These are phyloP conservation scores for Colletotrichum sp. DNA, from an alignment of 2,329 filamentous ascomycete species.

Conservation along the genomic window DNA sequence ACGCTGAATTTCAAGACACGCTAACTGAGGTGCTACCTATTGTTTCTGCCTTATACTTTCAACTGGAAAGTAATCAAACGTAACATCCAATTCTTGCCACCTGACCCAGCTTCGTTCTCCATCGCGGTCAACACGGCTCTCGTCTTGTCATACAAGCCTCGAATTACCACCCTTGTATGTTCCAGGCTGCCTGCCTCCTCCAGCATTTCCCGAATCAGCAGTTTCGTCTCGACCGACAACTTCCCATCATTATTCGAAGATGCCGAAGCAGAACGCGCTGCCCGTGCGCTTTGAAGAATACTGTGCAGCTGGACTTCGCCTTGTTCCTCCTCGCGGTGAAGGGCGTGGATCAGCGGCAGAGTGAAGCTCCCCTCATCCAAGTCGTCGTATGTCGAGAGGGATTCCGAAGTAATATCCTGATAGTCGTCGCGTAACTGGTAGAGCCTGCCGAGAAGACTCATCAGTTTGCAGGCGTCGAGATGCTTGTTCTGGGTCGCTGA, in stretches of 20 bases:
- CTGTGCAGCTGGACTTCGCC: background rate
- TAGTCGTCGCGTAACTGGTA: background rate
- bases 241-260: background rate
- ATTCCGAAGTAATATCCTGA: background rate
- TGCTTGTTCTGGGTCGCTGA: background rate
- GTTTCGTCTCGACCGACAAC: background rate
- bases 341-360: background rate
- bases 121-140: background rate
- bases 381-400: background rate
- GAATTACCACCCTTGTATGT: background rate
- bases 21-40: background rate
- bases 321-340: background rate
- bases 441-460: conserved; percentile 2
- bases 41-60: background rate
- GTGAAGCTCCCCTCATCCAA: background rate
- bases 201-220: background rate
- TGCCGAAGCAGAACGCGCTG: background rate
- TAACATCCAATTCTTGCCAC: background rate
- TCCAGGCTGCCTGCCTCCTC: background rate
- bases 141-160: background rate
- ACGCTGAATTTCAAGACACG: background rate
- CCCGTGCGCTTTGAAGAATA: background rate
- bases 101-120: background rate
- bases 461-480: background rate
- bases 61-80: background rate